Evolutionary conservation across 345 rosid genomes (phyloP).

Genomic region (Pistacia vera): DNA sequence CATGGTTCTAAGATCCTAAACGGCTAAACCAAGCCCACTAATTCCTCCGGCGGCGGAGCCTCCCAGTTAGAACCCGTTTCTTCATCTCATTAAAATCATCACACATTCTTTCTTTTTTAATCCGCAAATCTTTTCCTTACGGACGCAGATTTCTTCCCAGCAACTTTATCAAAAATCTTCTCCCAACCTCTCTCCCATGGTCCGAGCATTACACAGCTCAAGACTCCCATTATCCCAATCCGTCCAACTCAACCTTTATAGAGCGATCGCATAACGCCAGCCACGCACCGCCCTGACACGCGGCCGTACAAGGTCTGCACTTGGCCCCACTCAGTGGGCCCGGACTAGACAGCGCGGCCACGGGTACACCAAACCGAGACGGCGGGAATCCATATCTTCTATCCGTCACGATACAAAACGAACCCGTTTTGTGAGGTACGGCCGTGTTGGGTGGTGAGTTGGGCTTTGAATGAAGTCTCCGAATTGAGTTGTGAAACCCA

Average conservation of each 20-base stretch:
- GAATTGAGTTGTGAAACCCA: constrained; percentile 71
- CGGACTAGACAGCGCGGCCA: constrained; percentile 65
- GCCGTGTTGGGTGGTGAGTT: constrained; percentile 53
- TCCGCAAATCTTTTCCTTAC: constrained; percentile 44
- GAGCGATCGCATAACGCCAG: constrained; percentile 49
- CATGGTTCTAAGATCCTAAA: too few species aligned
- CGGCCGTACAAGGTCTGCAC: constrained; percentile 80
- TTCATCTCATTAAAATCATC: constrained; percentile 42
- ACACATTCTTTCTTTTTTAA: constrained; percentile 37
- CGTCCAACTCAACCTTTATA: constrained; percentile 33
- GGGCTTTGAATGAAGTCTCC: constrained; percentile 81
- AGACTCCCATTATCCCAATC: too few species aligned
- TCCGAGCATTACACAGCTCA: too few species aligned
- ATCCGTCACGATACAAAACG: constrained; percentile 79
- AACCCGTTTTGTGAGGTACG: constrained; percentile 41
- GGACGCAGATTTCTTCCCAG: constrained; percentile 50
- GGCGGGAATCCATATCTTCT: constrained; percentile 75
- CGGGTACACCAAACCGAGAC: constrained; percentile 70
- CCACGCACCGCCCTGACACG: constrained; percentile 66
- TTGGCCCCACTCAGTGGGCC: constrained; percentile 97
- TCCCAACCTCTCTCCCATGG: background rate
- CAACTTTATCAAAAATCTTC: constrained; percentile 22
- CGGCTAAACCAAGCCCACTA: background rate
- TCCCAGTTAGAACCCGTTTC: constrained; percentile 53
- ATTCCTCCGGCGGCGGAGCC: constrained; percentile 39